These are phyloP conservation scores for Fusarium sp. DNA, from an alignment of 2,329 filamentous ascomycete species.

Conservation along the genomic window DNA sequence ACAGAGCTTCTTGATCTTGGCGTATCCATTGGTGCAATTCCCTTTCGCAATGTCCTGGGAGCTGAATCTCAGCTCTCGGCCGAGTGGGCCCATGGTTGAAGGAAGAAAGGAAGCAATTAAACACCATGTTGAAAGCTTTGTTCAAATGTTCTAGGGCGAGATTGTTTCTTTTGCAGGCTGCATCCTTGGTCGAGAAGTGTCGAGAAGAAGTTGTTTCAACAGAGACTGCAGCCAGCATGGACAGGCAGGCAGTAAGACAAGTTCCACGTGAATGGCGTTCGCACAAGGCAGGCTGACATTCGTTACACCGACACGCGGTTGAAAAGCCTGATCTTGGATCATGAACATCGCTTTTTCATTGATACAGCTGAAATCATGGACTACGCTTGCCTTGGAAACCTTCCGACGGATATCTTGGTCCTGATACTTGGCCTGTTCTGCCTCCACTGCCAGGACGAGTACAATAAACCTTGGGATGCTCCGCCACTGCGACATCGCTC, in stretches of 20 bases:
- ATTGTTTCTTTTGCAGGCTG: background rate
- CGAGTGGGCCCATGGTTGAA: background rate
- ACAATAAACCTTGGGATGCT: conserved; percentile 8
- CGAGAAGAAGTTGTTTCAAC: background rate
- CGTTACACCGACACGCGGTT: background rate
- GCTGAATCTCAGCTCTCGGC: background rate
- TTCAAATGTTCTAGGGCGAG: background rate
- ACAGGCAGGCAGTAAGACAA: background rate
- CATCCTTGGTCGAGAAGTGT: background rate
- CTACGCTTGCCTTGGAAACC: background rate
- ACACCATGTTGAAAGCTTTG: background rate
- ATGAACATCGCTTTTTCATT: background rate
- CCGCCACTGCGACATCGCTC: background rate
- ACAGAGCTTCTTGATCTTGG: conserved; percentile 26
- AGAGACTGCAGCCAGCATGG: background rate
- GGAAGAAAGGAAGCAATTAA: background rate
- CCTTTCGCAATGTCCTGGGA: background rate
- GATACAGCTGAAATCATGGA: background rate
- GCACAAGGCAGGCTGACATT: background rate
- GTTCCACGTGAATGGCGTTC: background rate
- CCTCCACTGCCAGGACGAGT: conserved; percentile 11
- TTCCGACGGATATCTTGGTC: background rate
- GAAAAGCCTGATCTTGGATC: background rate
- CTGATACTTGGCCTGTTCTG: conserved; percentile 14
- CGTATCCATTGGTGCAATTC: conserved; percentile 24